phyloP scores from a whole-genome alignment of 1,284 basidiomycete genomes.

The Leccinum subspadiceum region DNA sequence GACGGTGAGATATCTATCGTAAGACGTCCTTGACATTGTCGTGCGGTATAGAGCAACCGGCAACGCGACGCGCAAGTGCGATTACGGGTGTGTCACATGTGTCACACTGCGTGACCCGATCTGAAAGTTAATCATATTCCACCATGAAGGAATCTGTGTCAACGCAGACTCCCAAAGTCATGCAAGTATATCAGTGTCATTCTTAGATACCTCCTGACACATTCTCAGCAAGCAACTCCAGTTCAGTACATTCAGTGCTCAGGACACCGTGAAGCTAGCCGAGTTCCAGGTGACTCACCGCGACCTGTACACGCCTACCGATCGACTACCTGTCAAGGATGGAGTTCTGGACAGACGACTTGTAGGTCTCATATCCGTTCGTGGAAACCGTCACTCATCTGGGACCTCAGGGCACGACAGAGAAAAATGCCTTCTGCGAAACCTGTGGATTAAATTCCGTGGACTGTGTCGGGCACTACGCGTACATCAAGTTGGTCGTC shows the following conservation, averaged over 20 bases:
- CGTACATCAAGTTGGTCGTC: conserved; percentile 93
- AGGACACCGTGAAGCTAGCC: conserved; percentile 91
- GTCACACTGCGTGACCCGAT: conserved; percentile 19
- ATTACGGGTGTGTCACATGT: conserved; percentile 23
- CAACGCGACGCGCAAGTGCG: conserved; percentile 55
- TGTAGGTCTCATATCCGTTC: conserved; percentile 44
- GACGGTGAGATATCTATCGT: conserved; percentile 87
- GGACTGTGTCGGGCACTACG: conserved; percentile 97
- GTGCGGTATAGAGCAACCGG: conserved; percentile 13
- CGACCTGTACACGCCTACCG: conserved; percentile 82
- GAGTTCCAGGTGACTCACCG: conserved; percentile 93
- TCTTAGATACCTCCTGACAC: conserved; percentile 13
- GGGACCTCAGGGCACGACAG: conserved; percentile 82
- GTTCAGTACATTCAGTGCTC: conserved; percentile 88
- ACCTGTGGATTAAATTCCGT: conserved; percentile 93
- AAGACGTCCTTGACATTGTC: conserved; percentile 81
- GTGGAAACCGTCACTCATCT: conserved; percentile 5
- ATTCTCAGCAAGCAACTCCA: conserved; percentile 83
- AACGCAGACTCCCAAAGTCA: conserved; percentile 88
- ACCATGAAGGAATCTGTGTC: conserved; percentile 86
- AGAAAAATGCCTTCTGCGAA: conserved; percentile 90
- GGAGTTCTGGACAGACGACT: conserved; percentile 89
- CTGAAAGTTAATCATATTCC: neutral
- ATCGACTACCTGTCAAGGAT: conserved; percentile 83
- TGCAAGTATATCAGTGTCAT: conserved; percentile 51